These are phyloP conservation scores for Verticillium nonalfalfae DNA, from an alignment of 2,329 filamentous ascomycete genomes.

Conservation along the genomic window DNA sequence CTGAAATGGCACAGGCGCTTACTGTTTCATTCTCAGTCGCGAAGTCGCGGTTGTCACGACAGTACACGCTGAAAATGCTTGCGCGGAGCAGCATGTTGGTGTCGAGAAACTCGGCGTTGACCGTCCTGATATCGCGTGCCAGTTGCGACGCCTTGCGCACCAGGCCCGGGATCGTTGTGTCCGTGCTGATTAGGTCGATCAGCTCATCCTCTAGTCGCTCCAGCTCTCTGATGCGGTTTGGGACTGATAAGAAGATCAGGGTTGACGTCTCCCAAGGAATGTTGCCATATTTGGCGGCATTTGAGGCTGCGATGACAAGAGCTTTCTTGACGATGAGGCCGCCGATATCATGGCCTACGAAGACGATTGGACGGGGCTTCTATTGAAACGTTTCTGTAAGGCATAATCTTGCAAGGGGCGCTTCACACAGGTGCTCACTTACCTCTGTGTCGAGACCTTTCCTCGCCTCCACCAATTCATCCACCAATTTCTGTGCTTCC, in stretches of 20 bases:
- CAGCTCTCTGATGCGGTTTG: neutral
- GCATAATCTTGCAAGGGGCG: too few relatives aligned
- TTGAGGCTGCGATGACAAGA: neutral
- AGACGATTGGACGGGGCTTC: slow-evolving; percentile 4
- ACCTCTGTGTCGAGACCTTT: neutral
- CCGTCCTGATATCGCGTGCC: neutral
- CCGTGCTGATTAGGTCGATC: neutral
- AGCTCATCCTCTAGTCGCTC: neutral
- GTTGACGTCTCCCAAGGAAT: neutral
- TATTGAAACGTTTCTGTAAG: neutral
- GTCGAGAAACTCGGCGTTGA: slow-evolving; percentile 5
- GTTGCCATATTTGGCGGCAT: slow-evolving; percentile 3
- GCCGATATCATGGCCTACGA: slow-evolving; percentile 4
- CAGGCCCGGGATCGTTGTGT: neutral
- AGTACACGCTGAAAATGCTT: neutral
- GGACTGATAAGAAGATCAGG: slow-evolving; percentile 1
- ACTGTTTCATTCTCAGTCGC: neutral
- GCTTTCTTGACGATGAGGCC: slow-evolving; percentile 7
- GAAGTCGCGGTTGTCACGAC: neutral
- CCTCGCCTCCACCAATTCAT: neutral
- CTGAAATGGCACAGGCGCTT: neutral
- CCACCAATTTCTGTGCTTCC: slow-evolving; percentile 1
- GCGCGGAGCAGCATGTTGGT: slow-evolving; percentile 3
- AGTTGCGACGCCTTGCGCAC: neutral
- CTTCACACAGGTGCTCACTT: neutral